phyloP scores from a whole-genome alignment of 257 asterid species.

The Solanum appendiculatum region DNA sequence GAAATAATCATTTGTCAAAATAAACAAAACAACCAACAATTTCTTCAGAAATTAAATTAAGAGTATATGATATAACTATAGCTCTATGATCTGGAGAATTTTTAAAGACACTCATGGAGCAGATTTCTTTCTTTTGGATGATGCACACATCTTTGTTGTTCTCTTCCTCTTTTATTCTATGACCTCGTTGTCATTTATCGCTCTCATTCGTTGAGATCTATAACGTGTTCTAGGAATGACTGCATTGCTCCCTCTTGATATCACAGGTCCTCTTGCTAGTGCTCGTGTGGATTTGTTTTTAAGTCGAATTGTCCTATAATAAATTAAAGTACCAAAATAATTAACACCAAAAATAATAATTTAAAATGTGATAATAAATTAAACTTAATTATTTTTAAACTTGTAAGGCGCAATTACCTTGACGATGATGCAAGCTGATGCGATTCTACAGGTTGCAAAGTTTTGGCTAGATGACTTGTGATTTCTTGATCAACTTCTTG shows the following conservation, averaged over 20 bases:
- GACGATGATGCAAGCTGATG: accelerated
- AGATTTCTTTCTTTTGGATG: neutral
- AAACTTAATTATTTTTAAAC: neutral
- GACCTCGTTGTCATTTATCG: neutral
- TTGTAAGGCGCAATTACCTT: neutral
- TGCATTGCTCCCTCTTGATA: neutral
- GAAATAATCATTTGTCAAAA: neutral
- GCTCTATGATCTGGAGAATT: neutral
- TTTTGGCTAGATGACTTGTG: neutral
- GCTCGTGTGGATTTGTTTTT: neutral
- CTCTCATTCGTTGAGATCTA: neutral
- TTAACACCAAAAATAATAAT: neutral
- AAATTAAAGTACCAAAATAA: neutral
- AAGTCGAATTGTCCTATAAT: neutral
- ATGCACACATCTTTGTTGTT: neutral
- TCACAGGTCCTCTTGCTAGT: neutral
- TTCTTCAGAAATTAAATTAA: neutral
- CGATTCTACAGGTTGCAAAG: neutral
- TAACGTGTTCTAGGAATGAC: neutral
- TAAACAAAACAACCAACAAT: neutral
- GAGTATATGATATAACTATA: neutral
- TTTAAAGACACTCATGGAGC: neutral
- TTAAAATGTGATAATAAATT: neutral
- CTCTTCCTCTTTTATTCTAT: neutral
- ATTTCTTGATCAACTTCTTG: neutral